These are phyloP conservation scores for Candida awuae DNA, from an alignment of 805 yeast genomes.

Conservation along the genomic window DNA sequence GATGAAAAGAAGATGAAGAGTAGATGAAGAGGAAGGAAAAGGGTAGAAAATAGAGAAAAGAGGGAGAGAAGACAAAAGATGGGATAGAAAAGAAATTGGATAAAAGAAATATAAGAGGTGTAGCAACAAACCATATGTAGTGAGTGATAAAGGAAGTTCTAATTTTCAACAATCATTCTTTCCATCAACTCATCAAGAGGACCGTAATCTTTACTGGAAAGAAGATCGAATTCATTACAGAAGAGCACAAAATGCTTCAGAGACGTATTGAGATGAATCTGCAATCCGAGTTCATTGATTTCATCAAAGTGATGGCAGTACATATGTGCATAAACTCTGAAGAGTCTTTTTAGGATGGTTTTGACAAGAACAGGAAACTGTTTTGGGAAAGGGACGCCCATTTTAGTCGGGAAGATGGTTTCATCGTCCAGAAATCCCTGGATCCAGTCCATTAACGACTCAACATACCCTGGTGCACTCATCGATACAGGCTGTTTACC, in stretches of 20 bases:
- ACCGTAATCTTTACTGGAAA: conserved; percentile 78
- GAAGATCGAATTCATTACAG: conserved; percentile 72
- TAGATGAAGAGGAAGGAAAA: too few relatives aligned
- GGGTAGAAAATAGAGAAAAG: too few relatives aligned
- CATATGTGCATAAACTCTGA: conserved; percentile 93
- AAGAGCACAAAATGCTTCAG: conserved; percentile 89
- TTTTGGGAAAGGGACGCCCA: conserved; percentile 86
- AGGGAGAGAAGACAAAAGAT: too few relatives aligned
- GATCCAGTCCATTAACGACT: conserved; percentile 89
- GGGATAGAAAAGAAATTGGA: too few relatives aligned
- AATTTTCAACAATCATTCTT: conserved; percentile 44
- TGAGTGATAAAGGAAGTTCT: too few relatives aligned
- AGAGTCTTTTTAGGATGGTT: conserved; percentile 83
- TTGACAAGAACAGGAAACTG: conserved; percentile 72
- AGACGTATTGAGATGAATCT: conserved; percentile 87
- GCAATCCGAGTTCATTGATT: conserved; percentile 83
- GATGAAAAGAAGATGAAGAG: too few relatives aligned
- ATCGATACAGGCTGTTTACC: conserved; percentile 72
- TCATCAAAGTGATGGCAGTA: conserved; percentile 98
- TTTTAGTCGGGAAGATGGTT: conserved; percentile 77
- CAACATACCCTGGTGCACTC: conserved; percentile 93
- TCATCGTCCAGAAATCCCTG: conserved; percentile 91
- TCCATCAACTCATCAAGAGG: conserved; percentile 81
- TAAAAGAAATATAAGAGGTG: too few relatives aligned
- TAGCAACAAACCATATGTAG: too few relatives aligned